These are phyloP conservation scores for Eucalyptus coolabah DNA, from an alignment of 345 rosid species.

Conservation along the genomic window DNA sequence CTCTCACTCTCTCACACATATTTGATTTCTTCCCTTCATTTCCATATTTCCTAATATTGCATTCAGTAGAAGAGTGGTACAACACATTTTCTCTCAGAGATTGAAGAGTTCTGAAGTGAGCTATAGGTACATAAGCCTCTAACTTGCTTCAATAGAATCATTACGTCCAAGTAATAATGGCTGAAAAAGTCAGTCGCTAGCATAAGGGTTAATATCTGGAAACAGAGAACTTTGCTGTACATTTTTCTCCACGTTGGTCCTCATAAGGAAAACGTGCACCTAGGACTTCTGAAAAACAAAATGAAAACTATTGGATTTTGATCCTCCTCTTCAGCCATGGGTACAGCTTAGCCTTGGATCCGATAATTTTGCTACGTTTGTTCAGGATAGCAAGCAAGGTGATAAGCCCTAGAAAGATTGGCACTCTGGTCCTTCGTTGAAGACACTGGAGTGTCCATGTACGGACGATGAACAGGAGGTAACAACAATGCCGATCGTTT, in stretches of 20 bases:
- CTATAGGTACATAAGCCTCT: neutral
- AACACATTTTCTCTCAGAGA: neutral
- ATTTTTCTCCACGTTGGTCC: neutral
- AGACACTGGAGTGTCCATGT: constrained; percentile 8
- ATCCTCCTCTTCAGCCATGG: neutral
- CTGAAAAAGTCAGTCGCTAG: neutral
- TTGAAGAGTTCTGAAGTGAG: neutral
- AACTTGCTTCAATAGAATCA: neutral
- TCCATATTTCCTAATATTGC: neutral
- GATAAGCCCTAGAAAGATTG: constrained; percentile 29
- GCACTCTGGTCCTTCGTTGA: constrained; percentile 11
- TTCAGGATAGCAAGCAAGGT: constrained; percentile 37
- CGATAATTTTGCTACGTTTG: neutral
- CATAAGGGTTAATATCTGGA: neutral
- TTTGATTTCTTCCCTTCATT: neutral
- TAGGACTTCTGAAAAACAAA: neutral
- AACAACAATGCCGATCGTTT: constrained; percentile 39
- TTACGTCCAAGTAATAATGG: neutral
- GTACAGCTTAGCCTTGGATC: neutral
- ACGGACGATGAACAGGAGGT: constrained; percentile 46
- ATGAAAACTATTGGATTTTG: neutral
- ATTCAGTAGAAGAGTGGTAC: neutral
- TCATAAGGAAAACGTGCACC: neutral
- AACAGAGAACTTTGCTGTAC: neutral
- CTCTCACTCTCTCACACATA: neutral